These are phyloP conservation scores for Penicillium sp. DNA, from an alignment of 2,329 filamentous ascomycete species.

Conservation along the genomic window DNA sequence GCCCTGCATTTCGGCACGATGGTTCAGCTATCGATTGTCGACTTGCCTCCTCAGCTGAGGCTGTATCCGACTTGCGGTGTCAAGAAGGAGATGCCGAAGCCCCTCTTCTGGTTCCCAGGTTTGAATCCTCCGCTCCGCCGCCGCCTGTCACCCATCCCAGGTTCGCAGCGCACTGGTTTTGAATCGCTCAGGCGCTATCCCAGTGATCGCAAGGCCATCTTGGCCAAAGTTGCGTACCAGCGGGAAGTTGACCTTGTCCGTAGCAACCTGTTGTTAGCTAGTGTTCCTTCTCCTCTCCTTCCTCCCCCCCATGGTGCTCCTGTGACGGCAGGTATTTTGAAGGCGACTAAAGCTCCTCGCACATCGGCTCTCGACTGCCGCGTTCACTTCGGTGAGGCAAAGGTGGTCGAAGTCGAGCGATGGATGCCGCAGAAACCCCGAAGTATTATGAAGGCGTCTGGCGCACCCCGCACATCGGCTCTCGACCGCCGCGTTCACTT, in stretches of 20 bases:
- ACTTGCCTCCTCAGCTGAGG: not conserved
- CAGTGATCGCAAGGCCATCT: not conserved
- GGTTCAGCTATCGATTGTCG: not conserved
- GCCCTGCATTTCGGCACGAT: not conserved
- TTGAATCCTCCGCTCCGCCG: not conserved
- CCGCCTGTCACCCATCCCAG: not conserved
- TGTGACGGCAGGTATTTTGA: not conserved
- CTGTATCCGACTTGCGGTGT: not conserved
- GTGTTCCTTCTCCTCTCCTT: not conserved
- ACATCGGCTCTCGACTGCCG: not conserved
- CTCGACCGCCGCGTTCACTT: not conserved
- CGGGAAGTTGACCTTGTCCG: not conserved
- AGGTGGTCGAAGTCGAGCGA: not conserved
- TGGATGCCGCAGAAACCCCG: not conserved
- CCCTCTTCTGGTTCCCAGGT: not conserved
- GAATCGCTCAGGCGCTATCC: not conserved
- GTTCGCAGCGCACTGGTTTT: not conserved
- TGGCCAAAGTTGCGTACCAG: not conserved
- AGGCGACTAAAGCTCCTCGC: not conserved
- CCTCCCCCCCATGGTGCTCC: not conserved
- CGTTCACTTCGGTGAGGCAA: not conserved
- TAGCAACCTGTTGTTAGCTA: not conserved
- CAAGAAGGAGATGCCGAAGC: not conserved
- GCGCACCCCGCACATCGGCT: not conserved
- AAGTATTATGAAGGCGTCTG: not conserved